Percentiles rank a stretch among this genome's conserved stretches.
Evolutionary conservation across 345 rosid genomes (phyloP).

Genomic region (Gossypium australe): DNA sequence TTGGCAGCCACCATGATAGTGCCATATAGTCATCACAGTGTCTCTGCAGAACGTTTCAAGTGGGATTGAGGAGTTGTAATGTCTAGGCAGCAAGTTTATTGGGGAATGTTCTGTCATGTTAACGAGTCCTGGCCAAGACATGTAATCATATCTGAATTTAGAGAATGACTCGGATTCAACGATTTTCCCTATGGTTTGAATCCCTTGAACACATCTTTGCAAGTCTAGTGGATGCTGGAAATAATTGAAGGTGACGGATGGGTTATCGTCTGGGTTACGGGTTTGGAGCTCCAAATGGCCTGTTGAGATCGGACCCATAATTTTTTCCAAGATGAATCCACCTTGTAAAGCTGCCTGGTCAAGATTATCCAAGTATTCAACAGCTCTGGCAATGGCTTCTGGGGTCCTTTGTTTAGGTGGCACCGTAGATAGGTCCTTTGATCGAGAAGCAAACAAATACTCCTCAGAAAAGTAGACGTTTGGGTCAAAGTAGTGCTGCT

Average conservation of each 20-base stretch:
- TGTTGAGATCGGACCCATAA: constrained; percentile 52
- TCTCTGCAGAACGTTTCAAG: constrained; percentile 67
- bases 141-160: constrained; percentile 26
- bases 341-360: constrained; percentile 41
- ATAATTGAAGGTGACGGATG: constrained; percentile 59
- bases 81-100: constrained; percentile 61
- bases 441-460: too few species aligned
- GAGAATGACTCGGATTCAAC: constrained; percentile 48
- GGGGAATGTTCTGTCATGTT: constrained; percentile 49
- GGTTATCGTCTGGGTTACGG: constrained; percentile 47
- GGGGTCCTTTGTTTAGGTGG: constrained; percentile 23
- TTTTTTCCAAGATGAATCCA: constrained; percentile 61
- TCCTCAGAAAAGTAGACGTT: too few species aligned
- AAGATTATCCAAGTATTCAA: constrained; percentile 28
- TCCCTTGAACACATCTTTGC: constrained; percentile 48
- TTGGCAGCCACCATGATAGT: constrained; percentile 88
- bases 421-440: neutral
- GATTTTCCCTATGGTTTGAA: constrained; percentile 42
- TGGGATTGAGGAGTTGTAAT: constrained; percentile 38
- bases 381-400: constrained; percentile 27
- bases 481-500: too few species aligned
- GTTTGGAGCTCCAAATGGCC: constrained; percentile 56
- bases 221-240: constrained; percentile 55
- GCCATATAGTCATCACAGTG: constrained; percentile 93
- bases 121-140: constrained; percentile 35